These are phyloP conservation scores for Exsudoporus floridanus DNA, from an alignment of 1,284 basidiomycete species.

Conservation along the genomic window DNA sequence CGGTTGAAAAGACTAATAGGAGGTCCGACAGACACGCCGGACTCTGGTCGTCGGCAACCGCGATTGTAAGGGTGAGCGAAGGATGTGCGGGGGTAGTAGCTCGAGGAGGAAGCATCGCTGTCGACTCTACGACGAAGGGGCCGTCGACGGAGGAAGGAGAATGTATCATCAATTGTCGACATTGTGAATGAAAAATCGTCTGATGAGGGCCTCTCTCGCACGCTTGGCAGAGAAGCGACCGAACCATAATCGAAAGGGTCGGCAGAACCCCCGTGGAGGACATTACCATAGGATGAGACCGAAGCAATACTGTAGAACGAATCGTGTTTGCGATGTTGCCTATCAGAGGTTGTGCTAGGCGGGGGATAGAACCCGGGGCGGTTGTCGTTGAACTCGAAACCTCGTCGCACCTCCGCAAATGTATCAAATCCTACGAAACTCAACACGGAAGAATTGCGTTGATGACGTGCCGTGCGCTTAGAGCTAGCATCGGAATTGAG, in stretches of 20 bases:
- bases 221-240: slow-evolving; percentile 37
- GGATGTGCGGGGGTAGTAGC: slow-evolving; percentile 62
- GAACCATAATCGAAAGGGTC: slow-evolving; percentile 76
- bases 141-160: slow-evolving; percentile 55
- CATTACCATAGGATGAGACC: slow-evolving; percentile 75
- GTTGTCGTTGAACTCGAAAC: slow-evolving; percentile 66
- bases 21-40: slow-evolving; percentile 54
- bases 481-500: slow-evolving; percentile 48
- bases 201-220: slow-evolving; percentile 53
- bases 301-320: slow-evolving; percentile 78
- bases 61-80: slow-evolving; percentile 38
- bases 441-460: slow-evolving; percentile 50
- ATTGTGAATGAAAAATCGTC: slow-evolving; percentile 56
- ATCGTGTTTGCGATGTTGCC: slow-evolving; percentile 49
- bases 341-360: slow-evolving; percentile 35
- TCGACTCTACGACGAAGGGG: slow-evolving; percentile 58
- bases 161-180: slow-evolving; percentile 70
- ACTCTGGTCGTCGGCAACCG: slow-evolving; percentile 49
- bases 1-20: slow-evolving; percentile 73
- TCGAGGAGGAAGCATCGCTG: slow-evolving; percentile 73
- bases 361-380: slow-evolving; percentile 67
- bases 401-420: slow-evolving; percentile 70
- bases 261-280: slow-evolving; percentile 58
- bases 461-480: slow-evolving; percentile 40
- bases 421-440: slow-evolving; percentile 73